phyloP scores from a whole-genome alignment of 148 eudicot genomes.

The Agrostemma githago region DNA sequence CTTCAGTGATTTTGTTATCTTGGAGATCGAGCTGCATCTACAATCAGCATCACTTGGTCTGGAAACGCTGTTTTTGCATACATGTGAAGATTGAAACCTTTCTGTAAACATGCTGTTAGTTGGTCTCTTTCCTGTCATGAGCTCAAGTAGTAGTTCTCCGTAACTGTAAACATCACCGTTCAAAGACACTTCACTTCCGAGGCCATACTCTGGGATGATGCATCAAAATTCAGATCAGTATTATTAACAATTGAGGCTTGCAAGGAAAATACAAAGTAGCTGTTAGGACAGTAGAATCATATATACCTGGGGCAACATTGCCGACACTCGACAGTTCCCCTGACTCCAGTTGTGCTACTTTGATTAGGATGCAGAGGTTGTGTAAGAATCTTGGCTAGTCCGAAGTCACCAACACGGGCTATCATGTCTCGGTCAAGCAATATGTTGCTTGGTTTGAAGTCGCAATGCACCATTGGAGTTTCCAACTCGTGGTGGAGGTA shows the following conservation, averaged over 20 bases:
- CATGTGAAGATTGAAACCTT: constrained; percentile 14
- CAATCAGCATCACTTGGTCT: constrained; percentile 5
- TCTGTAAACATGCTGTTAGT: constrained; percentile 5
- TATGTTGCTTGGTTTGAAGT: constrained; percentile 34
- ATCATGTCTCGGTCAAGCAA: constrained; percentile 29
- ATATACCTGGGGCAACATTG: constrained; percentile 28
- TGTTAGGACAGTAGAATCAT: no score
- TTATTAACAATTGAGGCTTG: no score
- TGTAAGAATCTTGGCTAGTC: constrained; percentile 24
- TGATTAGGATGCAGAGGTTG: constrained; percentile 11
- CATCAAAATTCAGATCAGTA: neutral
- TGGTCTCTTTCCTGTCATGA: constrained; percentile 20
- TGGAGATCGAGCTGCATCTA: neutral
- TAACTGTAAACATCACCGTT: constrained; percentile 14
- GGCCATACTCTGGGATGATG: constrained; percentile 8
- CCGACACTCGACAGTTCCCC: constrained; percentile 31
- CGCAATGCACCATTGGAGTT: constrained; percentile 22
- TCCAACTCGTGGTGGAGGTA: constrained; percentile 27
- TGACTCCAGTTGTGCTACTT: constrained; percentile 23
- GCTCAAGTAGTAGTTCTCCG: constrained; percentile 17
- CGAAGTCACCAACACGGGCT: constrained; percentile 34
- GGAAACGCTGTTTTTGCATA: constrained; percentile 18
- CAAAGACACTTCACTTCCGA: constrained; percentile 3
- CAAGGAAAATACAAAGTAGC: no score
- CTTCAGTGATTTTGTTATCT: neutral